A percentile compares a stretch with the other conserved stretches of the same genome.
These are phyloP conservation scores for Knoxia roxburghii DNA, from an alignment of 257 asterid genomes.

Conservation along the genomic window DNA sequence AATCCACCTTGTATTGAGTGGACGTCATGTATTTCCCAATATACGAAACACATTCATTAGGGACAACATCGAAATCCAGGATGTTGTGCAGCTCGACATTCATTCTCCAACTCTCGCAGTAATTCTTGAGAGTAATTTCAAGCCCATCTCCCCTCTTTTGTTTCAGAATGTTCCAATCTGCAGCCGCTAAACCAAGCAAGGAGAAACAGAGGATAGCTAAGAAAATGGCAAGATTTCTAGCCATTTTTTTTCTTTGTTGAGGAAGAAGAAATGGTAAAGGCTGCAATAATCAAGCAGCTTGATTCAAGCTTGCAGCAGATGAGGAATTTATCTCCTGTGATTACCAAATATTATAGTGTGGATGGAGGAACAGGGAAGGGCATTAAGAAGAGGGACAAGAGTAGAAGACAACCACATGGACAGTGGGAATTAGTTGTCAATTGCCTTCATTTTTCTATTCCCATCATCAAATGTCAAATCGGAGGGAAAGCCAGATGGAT, in stretches of 20 bases:
- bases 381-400: not conserved
- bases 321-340: constrained; percentile 13
- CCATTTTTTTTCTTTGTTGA: constrained; percentile 23
- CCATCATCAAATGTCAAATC: constrained; percentile 10
- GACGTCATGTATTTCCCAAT: constrained; percentile 66
- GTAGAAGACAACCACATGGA: constrained; percentile 28
- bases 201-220: constrained; percentile 21
- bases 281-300: not conserved
- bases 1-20: constrained; percentile 65
- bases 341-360: not conserved
- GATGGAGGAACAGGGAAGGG: not conserved
- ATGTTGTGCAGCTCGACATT: constrained; percentile 70
- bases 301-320: not conserved
- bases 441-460: constrained; percentile 10
- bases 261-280: not conserved
- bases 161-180: constrained; percentile 69
- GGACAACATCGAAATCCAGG: constrained; percentile 48
- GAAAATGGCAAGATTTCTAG: constrained; percentile 24
- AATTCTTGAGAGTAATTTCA: constrained; percentile 57
- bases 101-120: constrained; percentile 77
- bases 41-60: constrained; percentile 56
- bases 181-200: constrained; percentile 30
- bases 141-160: constrained; percentile 29
- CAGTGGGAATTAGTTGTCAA: constrained; percentile 23
- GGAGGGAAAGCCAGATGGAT: constrained; percentile 13